These are phyloP conservation scores for Rhynchospora tenuis DNA, from an alignment of 176 grass and related monocot genomes.

Conservation along the genomic window DNA sequence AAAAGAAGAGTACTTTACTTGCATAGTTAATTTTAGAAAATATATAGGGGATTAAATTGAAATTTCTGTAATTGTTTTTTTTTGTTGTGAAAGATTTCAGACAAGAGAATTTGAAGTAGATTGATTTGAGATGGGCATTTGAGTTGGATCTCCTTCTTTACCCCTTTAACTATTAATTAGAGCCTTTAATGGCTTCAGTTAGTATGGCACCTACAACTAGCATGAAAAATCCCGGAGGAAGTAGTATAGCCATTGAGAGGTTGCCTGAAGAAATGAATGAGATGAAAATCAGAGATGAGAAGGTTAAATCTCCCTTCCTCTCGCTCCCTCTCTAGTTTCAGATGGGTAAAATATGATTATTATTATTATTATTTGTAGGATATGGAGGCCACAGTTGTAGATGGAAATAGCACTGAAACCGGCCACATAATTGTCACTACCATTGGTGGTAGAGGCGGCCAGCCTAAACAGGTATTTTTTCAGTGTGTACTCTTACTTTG, in stretches of 20 bases:
- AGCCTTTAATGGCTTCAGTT: conserved; percentile 37
- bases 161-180: background rate
- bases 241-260: conserved; percentile 39
- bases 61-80: background rate
- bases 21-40: background rate
- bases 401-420: conserved; percentile 68
- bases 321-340: background rate
- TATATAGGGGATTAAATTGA: background rate
- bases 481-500: background rate
- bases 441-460: conserved; percentile 62
- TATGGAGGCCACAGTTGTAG: conserved; percentile 53
- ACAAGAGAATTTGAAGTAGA: background rate
- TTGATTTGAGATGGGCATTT: conserved; percentile 7
- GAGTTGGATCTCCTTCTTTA: background rate
- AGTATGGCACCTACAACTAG: conserved; percentile 29
- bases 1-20: background rate
- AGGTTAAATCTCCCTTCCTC: conserved; percentile 15
- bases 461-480: conserved; percentile 58
- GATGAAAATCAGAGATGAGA: conserved; percentile 72
- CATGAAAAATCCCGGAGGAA: conserved; percentile 32
- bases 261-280: conserved; percentile 65
- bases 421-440: conserved; percentile 82
- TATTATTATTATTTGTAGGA: conserved; percentile 30
- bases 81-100: background rate
- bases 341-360: background rate